Base-by-base conservation (phyloP, 805 yeast species). In the Candida pseudofarinosa region DNA sequence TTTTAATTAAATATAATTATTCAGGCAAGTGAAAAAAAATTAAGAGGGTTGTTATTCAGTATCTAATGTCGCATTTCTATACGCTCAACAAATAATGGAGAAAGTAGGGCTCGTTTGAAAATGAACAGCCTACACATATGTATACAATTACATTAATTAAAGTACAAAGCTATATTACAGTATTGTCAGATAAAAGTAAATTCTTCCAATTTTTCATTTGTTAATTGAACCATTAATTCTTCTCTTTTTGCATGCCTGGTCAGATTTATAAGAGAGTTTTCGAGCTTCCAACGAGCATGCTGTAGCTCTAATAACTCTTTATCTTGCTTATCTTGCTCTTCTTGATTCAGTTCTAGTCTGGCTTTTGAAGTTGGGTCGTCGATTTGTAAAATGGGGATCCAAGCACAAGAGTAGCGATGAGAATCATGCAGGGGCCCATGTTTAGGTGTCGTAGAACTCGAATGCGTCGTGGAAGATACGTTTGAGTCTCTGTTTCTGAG, bases 141-240 rank as follows among this genome's bases (percentile, higher is more conserved):
- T n/a, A n/a, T n/a, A n/a, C n/a, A n/a, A n/a, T n/a, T n/a, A n/a
- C 31, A 26, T 26, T 13, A 14, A 18, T 37, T 20, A 37, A 20
- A 37, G 15, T 37, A 37, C 39, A 37, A 37, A 23, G 39, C 16
- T 23, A 44, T 31, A 36, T 15, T 31, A 42, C 35, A 33, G 32
- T 33, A 34, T 20, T 23, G 18, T 37, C 49, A 72, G 40, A 69
- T 49, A 45, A 69, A 69, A 18, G 74, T 60, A 58, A 77, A 65
- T 44, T 75, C 76, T 47, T 76, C 81, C 35, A 77, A 59, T 50
- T 74, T 75, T 46, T 77, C 81, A 35, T 60, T 72, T 26, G 70
- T 59, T n/a, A 67, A 40, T 40, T 60, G 61, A 5, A 60, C 70
- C 44, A 64, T 61, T 32, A 67, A 47, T 15, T 54, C 65, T 41